phyloP scores from a whole-genome alignment of 306 rosid species.

The Glycine soja region DNA sequence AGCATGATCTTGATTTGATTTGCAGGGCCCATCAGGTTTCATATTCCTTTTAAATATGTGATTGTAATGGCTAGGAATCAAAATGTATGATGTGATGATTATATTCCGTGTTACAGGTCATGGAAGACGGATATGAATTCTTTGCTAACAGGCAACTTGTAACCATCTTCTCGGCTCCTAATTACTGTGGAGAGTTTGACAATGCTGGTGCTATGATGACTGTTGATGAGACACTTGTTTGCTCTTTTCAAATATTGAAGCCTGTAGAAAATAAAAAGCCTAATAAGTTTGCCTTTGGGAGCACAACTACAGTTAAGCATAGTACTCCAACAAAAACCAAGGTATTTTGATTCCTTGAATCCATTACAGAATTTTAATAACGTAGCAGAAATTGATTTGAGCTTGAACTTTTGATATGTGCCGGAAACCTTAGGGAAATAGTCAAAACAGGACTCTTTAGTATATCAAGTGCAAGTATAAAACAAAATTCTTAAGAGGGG shows the following conservation, averaged over 20 bases:
- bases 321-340: conserved; percentile 53
- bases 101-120: conserved; percentile 61
- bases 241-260: conserved; percentile 82
- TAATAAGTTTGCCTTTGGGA: conserved; percentile 57
- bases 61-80: background rate
- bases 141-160: conserved; percentile 81
- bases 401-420: background rate
- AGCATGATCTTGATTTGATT: conserved; percentile 76
- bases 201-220: conserved; percentile 94
- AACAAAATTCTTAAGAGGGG: background rate
- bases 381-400: conserved; percentile 10
- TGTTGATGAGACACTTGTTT: conserved; percentile 75
- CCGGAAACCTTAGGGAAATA: background rate
- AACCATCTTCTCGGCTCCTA: conserved; percentile 90
- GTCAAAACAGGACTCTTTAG: background rate
- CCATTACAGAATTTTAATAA: background rate
- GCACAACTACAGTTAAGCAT: conserved; percentile 48
- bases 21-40: conserved; percentile 94
- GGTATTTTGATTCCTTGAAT: conserved; percentile 56
- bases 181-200: conserved; percentile 93
- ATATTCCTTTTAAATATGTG: background rate
- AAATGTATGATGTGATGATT: conserved; percentile 33
- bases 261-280: conserved; percentile 66
- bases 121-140: conserved; percentile 95
- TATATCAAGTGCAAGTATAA: background rate